phyloP scores from a whole-genome alignment of 163 green algal species.

The Prototheca stagnorum region DNA sequence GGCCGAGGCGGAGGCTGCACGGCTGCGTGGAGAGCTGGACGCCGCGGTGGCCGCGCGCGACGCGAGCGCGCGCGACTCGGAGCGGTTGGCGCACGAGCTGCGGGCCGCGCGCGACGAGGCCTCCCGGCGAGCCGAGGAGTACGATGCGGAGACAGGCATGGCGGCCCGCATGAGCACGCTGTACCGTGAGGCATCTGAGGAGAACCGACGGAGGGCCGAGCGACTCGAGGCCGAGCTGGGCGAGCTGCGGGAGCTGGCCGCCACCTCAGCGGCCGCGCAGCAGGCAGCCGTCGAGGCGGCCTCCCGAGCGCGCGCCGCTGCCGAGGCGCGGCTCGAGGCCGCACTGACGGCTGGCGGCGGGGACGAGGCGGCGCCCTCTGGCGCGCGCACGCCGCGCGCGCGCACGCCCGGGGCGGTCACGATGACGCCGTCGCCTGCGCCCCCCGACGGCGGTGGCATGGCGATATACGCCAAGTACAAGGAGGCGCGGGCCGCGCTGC shows the following conservation, averaged over 20 bases:
- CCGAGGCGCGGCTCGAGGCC: too few species aligned
- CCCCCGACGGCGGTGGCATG: slow-evolving; percentile 12
- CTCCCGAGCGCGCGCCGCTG: slow-evolving; percentile 8
- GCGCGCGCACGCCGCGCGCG: slow-evolving; percentile 19
- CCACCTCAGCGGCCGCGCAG: slow-evolving; percentile 6
- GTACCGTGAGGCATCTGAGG: slow-evolving; percentile 38
- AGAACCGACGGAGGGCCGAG: slow-evolving; percentile 15
- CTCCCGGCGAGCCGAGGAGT: slow-evolving; percentile 12
- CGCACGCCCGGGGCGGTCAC: slow-evolving; percentile 15
- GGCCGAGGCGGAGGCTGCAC: background rate
- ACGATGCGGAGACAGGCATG: slow-evolving; percentile 29
- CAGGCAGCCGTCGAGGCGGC: slow-evolving; percentile 11
- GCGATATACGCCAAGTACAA: slow-evolving; percentile 39
- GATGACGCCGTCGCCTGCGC: slow-evolving; percentile 14
- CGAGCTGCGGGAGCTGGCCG: slow-evolving; percentile 14
- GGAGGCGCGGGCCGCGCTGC: slow-evolving; percentile 26
- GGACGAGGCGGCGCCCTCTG: too few species aligned
- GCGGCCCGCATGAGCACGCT: slow-evolving; percentile 34
- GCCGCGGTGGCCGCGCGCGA: slow-evolving; percentile 12
- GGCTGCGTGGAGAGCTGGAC: background rate
- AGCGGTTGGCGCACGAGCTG: slow-evolving; percentile 9
- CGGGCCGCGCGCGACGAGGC: slow-evolving; percentile 13
- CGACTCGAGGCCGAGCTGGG: slow-evolving; percentile 45
- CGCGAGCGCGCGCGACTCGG: slow-evolving; percentile 18
- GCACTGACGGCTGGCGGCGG: too few species aligned